Conservation (phyloP, 495 filamentous ascomycete genomes). For the Aspergillus sclerotioniger region DNA sequence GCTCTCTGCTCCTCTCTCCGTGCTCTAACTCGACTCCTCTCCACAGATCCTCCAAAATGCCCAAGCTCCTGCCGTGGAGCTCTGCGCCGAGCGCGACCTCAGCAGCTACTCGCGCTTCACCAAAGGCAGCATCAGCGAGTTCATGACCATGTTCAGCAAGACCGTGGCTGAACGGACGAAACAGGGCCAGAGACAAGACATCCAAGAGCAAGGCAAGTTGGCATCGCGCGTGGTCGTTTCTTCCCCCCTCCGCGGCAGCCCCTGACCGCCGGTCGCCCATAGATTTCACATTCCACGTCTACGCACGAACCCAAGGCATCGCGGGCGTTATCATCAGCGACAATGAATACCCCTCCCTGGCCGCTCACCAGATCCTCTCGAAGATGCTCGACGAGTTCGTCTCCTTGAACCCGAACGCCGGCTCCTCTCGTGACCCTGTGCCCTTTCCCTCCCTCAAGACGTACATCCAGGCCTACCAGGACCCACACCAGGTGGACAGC, state of each 20-base stretch:
- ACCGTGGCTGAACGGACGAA: constrained; percentile 76
- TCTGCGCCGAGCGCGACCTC: constrained; percentile 77
- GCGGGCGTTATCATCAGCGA: constrained; percentile 86
- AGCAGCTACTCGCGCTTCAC: constrained; percentile 81
- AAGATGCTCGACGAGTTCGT: constrained; percentile 95
- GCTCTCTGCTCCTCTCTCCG: background rate
- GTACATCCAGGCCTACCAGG: constrained; percentile 83
- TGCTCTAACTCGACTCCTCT: constrained; percentile 16
- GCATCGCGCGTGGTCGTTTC: background rate
- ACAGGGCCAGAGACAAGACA: constrained; percentile 85
- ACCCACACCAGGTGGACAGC: constrained; percentile 82
- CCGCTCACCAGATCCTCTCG: constrained; percentile 90
- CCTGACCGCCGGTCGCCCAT: constrained; percentile 50
- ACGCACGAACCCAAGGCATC: constrained; percentile 82
- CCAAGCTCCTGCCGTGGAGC: constrained; percentile 72
- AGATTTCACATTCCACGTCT: constrained; percentile 71
- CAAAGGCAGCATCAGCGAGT: constrained; percentile 51
- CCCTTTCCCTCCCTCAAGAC: constrained; percentile 73
- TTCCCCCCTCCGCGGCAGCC: constrained; percentile 29
- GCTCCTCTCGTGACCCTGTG: constrained; percentile 34
- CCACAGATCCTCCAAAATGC: constrained; percentile 78
- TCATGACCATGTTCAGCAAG: constrained; percentile 55
- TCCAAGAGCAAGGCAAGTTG: constrained; percentile 71
- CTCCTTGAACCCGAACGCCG: constrained; percentile 64
- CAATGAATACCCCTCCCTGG: constrained; percentile 83